Conservation (phyloP, 805 yeast genomes). For the Saturnispora halmiae region DNA sequence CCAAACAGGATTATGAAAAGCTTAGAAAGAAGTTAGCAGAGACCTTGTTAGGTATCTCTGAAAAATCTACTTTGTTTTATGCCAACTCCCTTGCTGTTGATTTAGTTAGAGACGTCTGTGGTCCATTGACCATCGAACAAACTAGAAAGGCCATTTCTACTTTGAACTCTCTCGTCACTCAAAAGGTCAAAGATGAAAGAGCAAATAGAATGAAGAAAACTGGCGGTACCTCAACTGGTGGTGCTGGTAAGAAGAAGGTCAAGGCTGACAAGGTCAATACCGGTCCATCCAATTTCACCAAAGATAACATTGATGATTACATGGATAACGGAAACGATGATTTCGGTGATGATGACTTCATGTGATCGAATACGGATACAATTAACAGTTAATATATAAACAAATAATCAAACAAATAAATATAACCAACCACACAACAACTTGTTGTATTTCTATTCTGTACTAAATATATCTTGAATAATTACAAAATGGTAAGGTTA, state of each 20-base stretch:
- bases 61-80: slow-evolving; percentile 57
- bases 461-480: too few species aligned
- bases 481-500: too few species aligned
- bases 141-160: slow-evolving; percentile 81
- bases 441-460: too few species aligned
- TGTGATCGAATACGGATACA: slow-evolving; percentile 35
- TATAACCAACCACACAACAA: too few species aligned
- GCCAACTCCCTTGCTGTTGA: slow-evolving; percentile 73
- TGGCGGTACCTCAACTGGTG: slow-evolving; percentile 83
- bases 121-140: slow-evolving; percentile 74
- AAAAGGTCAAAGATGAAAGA: slow-evolving; percentile 85
- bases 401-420: too few species aligned
- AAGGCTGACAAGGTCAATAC: slow-evolving; percentile 61
- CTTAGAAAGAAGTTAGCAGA: slow-evolving; percentile 64
- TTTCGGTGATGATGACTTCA: slow-evolving; percentile 73
- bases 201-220: slow-evolving; percentile 71
- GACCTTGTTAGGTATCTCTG: slow-evolving; percentile 50
- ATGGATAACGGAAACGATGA: slow-evolving; percentile 49
- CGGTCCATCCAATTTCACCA: slow-evolving; percentile 44
- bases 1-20: slow-evolving; percentile 71
- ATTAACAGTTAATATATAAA: not conserved
- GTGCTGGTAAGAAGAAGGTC: slow-evolving; percentile 93
- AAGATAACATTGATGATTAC: slow-evolving; percentile 52
- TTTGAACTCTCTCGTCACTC: slow-evolving; percentile 68
- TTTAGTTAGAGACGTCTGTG: slow-evolving; percentile 73